Evolutionary conservation across 129 eudicot genomes (phyloP).

Genomic region (Smallanthus sonchifolius): DNA sequence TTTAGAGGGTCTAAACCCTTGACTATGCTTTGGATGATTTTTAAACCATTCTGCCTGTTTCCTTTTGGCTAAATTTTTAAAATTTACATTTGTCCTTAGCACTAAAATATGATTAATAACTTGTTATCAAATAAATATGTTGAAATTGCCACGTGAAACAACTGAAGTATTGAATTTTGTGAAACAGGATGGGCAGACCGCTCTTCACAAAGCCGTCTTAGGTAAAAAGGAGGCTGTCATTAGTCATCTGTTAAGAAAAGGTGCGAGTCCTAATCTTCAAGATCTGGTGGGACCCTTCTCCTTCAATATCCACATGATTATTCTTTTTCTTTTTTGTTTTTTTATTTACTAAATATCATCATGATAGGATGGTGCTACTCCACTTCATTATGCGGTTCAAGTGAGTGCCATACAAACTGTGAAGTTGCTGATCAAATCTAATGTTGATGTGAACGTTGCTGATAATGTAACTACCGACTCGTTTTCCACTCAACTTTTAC

Average conservation of each 20-base stretch:
- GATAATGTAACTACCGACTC: constrained; percentile 59
- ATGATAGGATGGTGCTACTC: constrained; percentile 79
- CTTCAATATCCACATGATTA: neutral
- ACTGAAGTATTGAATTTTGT: constrained; percentile 17
- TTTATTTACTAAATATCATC: constrained; percentile 1
- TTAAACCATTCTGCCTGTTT: neutral
- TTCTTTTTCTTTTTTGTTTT: too few species aligned
- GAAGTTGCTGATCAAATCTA: constrained; percentile 71
- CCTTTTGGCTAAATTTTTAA: neutral
- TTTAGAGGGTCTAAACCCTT: neutral
- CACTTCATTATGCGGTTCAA: constrained; percentile 98
- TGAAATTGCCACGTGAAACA: neutral
- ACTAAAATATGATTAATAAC: neutral
- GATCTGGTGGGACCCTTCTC: constrained; percentile 53
- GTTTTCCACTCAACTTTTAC: neutral
- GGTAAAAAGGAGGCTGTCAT: constrained; percentile 88
- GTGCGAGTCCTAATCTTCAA: constrained; percentile 65
- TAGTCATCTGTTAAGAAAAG: constrained; percentile 88
- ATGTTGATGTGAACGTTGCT: constrained; percentile 64
- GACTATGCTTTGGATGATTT: neutral
- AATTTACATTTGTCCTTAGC: neutral
- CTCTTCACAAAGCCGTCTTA: constrained; percentile 67
- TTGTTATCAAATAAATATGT: neutral
- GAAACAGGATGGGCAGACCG: constrained; percentile 73
- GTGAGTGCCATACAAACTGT: constrained; percentile 92